Evolutionary conservation across 768 basidiomycete species (phyloP).

Genomic region (Serendipita indica): DNA sequence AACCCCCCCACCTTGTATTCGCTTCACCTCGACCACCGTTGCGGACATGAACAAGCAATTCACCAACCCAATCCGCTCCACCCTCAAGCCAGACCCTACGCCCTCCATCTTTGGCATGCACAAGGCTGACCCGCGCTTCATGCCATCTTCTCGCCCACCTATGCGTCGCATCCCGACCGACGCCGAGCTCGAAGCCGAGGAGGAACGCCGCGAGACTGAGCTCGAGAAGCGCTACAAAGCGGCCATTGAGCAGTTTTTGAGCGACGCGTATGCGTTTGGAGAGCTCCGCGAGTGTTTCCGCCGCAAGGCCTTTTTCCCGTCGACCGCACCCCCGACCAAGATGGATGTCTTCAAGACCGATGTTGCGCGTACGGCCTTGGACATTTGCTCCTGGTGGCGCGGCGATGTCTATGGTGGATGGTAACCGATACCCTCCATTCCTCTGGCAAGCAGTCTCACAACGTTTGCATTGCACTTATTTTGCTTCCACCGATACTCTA

Average conservation of each 20-base stretch:
- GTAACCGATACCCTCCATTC: not conserved
- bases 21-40: not conserved
- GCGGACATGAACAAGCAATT: no score
- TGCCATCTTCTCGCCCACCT: not conserved
- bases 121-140: not conserved
- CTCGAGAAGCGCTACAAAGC: not conserved
- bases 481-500: no score
- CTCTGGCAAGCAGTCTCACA: no score
- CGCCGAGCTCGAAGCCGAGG: no score
- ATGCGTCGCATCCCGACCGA: not conserved
- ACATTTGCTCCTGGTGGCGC: not conserved
- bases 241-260: not conserved
- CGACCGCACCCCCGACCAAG: not conserved
- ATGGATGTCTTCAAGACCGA: not conserved
- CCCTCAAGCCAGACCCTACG: not conserved
- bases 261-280: not conserved
- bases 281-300: not conserved
- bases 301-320: not conserved
- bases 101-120: not conserved
- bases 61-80: not conserved
- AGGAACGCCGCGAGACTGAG: not conserved
- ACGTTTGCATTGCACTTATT: no score
- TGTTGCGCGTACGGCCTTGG: not conserved
- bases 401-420: slow-evolving; percentile 5
- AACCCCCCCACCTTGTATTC: not conserved